phyloP scores from a whole-genome alignment of 75 land plant genomes.

The Picea sitchensis region DNA sequence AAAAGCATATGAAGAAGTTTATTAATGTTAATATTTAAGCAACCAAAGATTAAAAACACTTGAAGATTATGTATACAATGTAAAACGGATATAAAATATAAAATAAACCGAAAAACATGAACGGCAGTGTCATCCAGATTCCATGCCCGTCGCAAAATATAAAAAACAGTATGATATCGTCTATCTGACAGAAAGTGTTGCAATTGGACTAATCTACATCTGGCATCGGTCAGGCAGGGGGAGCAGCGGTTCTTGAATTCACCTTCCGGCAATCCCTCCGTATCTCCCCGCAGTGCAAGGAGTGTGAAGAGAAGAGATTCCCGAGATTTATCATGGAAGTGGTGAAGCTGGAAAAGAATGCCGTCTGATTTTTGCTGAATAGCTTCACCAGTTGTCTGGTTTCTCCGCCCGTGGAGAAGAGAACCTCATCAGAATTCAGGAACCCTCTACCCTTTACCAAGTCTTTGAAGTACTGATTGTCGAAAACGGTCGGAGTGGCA shows the following conservation, averaged over 20 bases:
- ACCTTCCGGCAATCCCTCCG: constrained; percentile 44
- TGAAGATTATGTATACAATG: too few species aligned
- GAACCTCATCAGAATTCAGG: constrained; percentile 57
- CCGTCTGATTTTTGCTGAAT: constrained; percentile 32
- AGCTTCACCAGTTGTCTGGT: constrained; percentile 30
- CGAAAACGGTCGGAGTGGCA: constrained; percentile 39
- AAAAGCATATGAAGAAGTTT: too few species aligned
- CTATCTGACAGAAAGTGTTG: too few species aligned
- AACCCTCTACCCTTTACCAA: constrained; percentile 48
- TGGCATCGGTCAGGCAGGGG: too few species aligned
- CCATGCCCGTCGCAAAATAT: too few species aligned
- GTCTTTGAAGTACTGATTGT: constrained; percentile 61
- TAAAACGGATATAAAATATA: too few species aligned
- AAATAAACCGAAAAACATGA: too few species aligned
- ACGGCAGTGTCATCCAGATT: too few species aligned
- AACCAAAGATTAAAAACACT: too few species aligned
- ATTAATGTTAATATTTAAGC: too few species aligned
- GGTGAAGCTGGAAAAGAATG: constrained; percentile 45
- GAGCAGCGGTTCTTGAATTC: constrained; percentile 7
- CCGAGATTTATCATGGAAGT: constrained; percentile 62
- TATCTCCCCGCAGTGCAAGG: constrained; percentile 40
- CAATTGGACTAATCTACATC: too few species aligned
- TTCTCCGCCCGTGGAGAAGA: constrained; percentile 21
- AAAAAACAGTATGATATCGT: too few species aligned
- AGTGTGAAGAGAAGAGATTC: constrained; percentile 26